Conservation (phyloP, 2,329 filamentous ascomycete genomes). For the Fusarium sp. region DNA sequence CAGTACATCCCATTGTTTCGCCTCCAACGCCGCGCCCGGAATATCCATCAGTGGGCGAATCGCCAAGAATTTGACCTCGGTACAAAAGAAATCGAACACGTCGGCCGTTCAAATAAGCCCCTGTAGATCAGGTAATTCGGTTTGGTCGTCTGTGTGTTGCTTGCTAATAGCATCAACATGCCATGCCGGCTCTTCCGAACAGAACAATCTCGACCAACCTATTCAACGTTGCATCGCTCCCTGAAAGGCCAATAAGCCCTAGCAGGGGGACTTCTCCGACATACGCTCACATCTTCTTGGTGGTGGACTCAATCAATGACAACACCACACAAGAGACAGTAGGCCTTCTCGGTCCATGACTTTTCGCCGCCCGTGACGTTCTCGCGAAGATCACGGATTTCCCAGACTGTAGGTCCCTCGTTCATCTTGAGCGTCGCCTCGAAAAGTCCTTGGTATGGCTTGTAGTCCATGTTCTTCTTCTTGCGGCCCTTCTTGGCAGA, state of each 20-base stretch:
- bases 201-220: conserved; percentile 1
- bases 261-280: conserved; percentile 15
- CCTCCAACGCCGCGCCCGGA: conserved; percentile 46
- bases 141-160: conserved; percentile 3
- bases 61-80: conserved; percentile 40
- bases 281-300: not conserved
- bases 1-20: conserved; percentile 39
- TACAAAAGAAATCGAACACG: conserved; percentile 37
- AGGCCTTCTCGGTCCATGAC: conserved; percentile 63
- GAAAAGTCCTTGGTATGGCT: conserved; percentile 66
- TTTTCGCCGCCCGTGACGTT: conserved; percentile 62
- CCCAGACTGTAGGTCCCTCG: conserved; percentile 61
- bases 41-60: conserved; percentile 43
- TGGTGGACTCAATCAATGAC: conserved; percentile 56
- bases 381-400: conserved; percentile 64
- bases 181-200: conserved; percentile 4
- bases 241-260: conserved; percentile 19
- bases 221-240: conserved; percentile 12
- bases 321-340: conserved; percentile 64
- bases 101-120: conserved; percentile 14
- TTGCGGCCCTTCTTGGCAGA: conserved; percentile 53
- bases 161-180: conserved; percentile 1
- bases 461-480: conserved; percentile 53
- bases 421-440: conserved; percentile 63
- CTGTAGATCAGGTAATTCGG: conserved; percentile 9